Conservation (phyloP, 805 yeast species). For the Cyberlindnera samutprakarnensis region DNA sequence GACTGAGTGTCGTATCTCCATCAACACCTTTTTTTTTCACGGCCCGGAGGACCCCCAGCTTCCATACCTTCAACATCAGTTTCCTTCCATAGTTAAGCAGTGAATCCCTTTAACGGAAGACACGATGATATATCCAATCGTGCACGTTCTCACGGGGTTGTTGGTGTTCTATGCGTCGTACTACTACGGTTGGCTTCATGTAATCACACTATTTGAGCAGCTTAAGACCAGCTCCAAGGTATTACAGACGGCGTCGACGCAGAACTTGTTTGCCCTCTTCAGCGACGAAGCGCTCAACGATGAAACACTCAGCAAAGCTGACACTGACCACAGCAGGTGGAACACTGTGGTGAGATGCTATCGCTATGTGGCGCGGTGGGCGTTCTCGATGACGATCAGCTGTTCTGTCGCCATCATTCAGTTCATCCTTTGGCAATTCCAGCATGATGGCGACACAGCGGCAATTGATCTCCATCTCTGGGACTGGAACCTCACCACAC, state of each 20-base stretch:
- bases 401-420: constrained; percentile 16
- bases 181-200: constrained; percentile 14
- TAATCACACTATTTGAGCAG: constrained; percentile 17
- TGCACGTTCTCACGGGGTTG: constrained; percentile 4
- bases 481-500: constrained; percentile 11
- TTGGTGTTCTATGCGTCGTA: constrained; percentile 12
- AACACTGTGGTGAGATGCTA: no score
- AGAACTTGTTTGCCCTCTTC: constrained; percentile 5
- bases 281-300: constrained; percentile 1
- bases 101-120: no score
- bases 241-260: constrained; percentile 4
- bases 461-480: constrained; percentile 3
- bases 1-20: no score
- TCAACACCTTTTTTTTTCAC: no score
- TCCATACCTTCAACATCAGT: no score
- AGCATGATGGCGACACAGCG: constrained; percentile 1
- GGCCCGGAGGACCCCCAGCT: no score
- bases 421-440: constrained; percentile 18
- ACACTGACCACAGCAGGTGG: no score
- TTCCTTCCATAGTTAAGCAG: no score
- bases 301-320: no score
- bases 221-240: constrained; percentile 4
- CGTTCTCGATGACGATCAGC: constrained; percentile 15
- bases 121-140: not conserved
- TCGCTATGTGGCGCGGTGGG: constrained; percentile 13